Evolutionary conservation across 2,329 filamentous ascomycete genomes (phyloP), one percentile per base, ranked within the genome.

Genomic region (Leptosphaerulina australis): DNA sequence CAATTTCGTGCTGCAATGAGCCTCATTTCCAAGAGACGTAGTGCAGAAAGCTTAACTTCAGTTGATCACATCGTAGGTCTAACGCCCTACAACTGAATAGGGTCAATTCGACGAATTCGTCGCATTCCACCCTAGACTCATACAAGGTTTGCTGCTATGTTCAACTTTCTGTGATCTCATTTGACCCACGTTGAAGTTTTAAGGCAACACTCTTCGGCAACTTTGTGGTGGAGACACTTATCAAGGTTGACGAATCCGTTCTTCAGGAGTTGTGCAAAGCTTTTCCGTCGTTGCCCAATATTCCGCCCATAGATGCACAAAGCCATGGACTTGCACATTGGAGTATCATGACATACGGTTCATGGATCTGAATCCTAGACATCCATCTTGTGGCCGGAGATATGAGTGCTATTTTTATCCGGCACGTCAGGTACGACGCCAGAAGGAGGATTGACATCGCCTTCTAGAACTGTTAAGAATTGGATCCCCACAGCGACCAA

Each of bases 391-490:
- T 41, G 21, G 48, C 26, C 30, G 36, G 41, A 30, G 31, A 57
- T 35, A 25, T 15, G 18, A 34, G 30, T n/a, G 44, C 55, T 60
- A 60, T 62, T 62, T 62, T 62, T 55, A 56, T 50, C 48, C 30
- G 44, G 41, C 30, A 28, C 31, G 17, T 31, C 40, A 50, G 48
- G 35, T 41, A 56, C 53, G 45, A 17, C 34, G 41, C 41, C 26
- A 36, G 26, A 25, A 36, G 26, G 31, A 46, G 50, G 28, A 44
- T 49, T 62, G 50, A 60, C 59, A 53, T 60, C 49, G 57, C 50
- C 51, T 43, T 40, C 41, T 45, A 48, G 53, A 55, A 48, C 49
- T 48, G 55, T 60, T 59, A 53, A 55, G 46, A 56, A 55, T 56
- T 52, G 35, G 22, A 33, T 62, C 59, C 48, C 59, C 59, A 62